Conservation (phyloP, 2,329 filamentous ascomycete genomes). For the Ceratocystis ficicola region DNA sequence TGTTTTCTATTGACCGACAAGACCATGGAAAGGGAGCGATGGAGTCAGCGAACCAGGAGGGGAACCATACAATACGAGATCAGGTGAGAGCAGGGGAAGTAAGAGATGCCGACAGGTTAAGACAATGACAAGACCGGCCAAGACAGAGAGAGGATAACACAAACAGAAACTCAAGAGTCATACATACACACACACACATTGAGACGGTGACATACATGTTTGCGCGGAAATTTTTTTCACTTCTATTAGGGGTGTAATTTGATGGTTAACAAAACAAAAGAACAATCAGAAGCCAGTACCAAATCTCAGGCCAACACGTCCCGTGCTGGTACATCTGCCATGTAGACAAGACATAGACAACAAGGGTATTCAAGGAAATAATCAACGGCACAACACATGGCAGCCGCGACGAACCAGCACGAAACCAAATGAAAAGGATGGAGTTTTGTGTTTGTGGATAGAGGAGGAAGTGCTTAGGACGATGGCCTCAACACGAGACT, state of each 20-base stretch:
- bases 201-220: constrained; percentile 9
- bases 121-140: neutral
- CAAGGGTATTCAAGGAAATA: constrained; percentile 9
- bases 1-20: too few relatives aligned
- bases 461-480: constrained; percentile 1
- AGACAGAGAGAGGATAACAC: neutral
- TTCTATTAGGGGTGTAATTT: constrained; percentile 17
- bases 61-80: too few relatives aligned
- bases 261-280: constrained; percentile 14
- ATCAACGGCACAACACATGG: constrained; percentile 16
- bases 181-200: neutral
- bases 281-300: constrained; percentile 13
- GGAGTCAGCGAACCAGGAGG: too few relatives aligned
- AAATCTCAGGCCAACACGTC: constrained; percentile 12
- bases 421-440: constrained; percentile 6
- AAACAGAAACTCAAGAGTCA: neutral
- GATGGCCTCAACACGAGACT: neutral
- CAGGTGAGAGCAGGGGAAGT: neutral
- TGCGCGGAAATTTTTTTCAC: constrained; percentile 14
- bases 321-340: constrained; percentile 14
- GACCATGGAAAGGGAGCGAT: too few relatives aligned
- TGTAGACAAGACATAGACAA: constrained; percentile 12
- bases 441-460: neutral
- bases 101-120: neutral
- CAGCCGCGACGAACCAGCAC: constrained; percentile 19